Base-by-base conservation (phyloP, 2,329 filamentous ascomycete genomes). In the Huntiella abstrusa region DNA sequence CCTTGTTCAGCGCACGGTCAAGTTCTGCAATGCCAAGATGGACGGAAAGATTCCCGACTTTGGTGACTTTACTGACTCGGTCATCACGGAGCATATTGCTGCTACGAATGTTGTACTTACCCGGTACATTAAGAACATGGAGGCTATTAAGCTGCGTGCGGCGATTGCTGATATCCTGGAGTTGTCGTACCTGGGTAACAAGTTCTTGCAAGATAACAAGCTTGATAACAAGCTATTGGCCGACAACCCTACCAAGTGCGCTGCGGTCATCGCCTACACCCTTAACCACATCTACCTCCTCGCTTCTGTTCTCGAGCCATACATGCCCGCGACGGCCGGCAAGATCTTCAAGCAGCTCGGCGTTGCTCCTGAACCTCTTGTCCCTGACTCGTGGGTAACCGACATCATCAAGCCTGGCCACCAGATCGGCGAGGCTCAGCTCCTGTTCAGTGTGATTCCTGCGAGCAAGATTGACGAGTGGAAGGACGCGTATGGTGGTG, bases 251-350 rank as follows among this genome's bases (percentile, higher is more conserved):
- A 68, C 67, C 43, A 68, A 69, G 33, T 73, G 69, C 50, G 63
- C 65, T 33, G 66, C 68, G 5, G 70, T 75, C n/a, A 69, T 93
- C 46, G 81, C 83, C 47, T 67, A 86, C n/a, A 83, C 80, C 1
- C 68, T 93, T 50, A 92, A 92, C 64, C 74, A 87, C 52, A 77
- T 88, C 46, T 77, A 88, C 57, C 76, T 95, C 32, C 70, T 93
- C 41, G 83, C 86, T 16, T 78, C 75, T 46, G 65, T 94, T 38
- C 73, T 87, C 48, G 75, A 77, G 45, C 87, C 87, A 0, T 95
- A 88, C 64, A 83, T 95, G 69, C 86, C 85, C 36, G 71, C 71
- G n/a, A 87, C 81, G 6, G 70, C 81, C 3, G 70, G 70, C 50
- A 75, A 75, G 32, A 94, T 95, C 54, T 73, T 84, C 53, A 62